Evolutionary conservation across 495 filamentous ascomycete genomes (phyloP), one percentile per base, ranked within the genome.

Genomic region (Neurospora sp.): DNA sequence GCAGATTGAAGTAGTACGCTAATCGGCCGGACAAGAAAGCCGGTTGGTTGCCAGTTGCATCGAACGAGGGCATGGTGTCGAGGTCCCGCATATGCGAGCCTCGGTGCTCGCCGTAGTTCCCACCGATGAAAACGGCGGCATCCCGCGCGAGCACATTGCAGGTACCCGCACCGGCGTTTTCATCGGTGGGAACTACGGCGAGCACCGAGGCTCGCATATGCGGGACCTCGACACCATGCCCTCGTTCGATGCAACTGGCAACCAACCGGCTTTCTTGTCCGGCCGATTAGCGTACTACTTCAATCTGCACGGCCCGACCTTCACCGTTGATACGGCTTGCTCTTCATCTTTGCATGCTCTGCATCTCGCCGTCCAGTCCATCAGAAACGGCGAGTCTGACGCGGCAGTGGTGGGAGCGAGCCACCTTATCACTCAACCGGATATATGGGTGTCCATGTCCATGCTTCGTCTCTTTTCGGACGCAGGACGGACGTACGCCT

Each of bases 241-340:
- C 9, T 80, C 71, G 73, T 83, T 81, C 69, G 81, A 83, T 37
- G 78, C 79, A 16, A 83, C 81, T 0, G 84, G 84, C 39, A 85
- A 80, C 53, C 82, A 81, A 72, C 81, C 82, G 4, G 77, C 81
- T 2, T 83, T 90, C 6, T 79, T 89, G 1, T 82, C 86, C 8
- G 89, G 89, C 69, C 86, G 94, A 8, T 77, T 88, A 18, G 82
- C 86, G 0, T 84, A 87, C 40, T 87, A 83, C 72, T 87, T 86
- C 74, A 83, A 88, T 76, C 79, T 87, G 70, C 80, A 83, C 12
- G 86, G 88, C 4, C 83, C 84, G 8, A 79, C 90, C 42, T 89
- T 91, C 77, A 93, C 90, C 53, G 85, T 96, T 38, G 94, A 96
- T 78, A 96, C 94, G 2, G 93, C 94, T 9, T 97, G 93, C 78